Percentiles rank a stretch among this genome's conserved stretches.
phyloP scores from a whole-genome alignment of 441 rosid species.

The Mallotus repandus region DNA sequence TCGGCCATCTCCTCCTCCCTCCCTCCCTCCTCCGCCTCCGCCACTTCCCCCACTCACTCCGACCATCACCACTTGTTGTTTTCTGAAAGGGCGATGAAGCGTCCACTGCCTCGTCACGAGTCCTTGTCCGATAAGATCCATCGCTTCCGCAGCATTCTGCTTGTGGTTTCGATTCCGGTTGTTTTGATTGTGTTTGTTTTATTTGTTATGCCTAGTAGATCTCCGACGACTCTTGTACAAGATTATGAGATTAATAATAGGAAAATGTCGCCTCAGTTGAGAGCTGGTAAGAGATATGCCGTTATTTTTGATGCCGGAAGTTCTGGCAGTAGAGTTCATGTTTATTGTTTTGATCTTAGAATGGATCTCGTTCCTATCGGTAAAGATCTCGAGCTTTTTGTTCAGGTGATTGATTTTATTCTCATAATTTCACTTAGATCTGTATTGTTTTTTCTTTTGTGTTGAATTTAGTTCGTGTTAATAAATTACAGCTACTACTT shows the following conservation, averaged over 20 bases:
- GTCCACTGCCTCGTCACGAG: conserved; percentile 52
- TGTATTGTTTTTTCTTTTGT: conserved; percentile 10
- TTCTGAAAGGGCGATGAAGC: conserved; percentile 51
- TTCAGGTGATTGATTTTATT: conserved; percentile 42
- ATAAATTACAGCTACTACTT: neutral
- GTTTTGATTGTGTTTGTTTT: conserved; percentile 58
- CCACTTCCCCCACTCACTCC: conserved; percentile 29
- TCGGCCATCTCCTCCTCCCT: conserved; percentile 3
- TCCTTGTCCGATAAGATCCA: conserved; percentile 76
- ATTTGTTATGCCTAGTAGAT: conserved; percentile 57
- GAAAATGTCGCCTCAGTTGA: conserved; percentile 40
- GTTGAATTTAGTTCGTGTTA: neutral
- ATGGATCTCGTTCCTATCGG: conserved; percentile 89
- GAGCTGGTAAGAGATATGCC: conserved; percentile 52
- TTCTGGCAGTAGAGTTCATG: conserved; percentile 97
- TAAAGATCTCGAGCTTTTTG: conserved; percentile 83
- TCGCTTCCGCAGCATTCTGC: conserved; percentile 54
- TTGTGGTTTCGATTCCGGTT: conserved; percentile 66
- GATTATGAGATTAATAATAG: conserved; percentile 39
- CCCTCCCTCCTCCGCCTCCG: conserved; percentile 22
- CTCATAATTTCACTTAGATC: neutral
- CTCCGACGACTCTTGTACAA: conserved; percentile 38
- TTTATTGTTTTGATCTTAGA: conserved; percentile 79
- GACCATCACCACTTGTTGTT: too few species aligned
- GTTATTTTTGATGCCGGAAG: conserved; percentile 96